A percentile compares a stretch with the other conserved stretches of the same genome.
Evolutionary conservation across 441 rosid species (phyloP).

Genomic region (Erodium texanum): DNA sequence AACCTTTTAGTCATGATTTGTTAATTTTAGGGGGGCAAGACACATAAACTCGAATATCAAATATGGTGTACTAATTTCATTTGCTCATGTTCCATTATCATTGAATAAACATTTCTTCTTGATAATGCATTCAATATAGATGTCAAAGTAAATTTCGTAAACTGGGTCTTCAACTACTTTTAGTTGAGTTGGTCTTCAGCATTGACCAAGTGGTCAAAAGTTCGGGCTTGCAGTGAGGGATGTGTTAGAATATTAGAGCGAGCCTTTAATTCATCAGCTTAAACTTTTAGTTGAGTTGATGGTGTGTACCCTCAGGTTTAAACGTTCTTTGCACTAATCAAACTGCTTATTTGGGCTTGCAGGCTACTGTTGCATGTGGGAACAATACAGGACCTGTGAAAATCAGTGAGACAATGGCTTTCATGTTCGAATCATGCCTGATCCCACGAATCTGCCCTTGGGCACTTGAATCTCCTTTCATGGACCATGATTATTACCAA

Average conservation of each 20-base stretch:
- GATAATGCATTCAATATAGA: neutral
- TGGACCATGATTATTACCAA: conserved; percentile 69
- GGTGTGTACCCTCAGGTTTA: no score
- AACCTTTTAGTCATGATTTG: neutral
- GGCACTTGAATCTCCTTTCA: conserved; percentile 65
- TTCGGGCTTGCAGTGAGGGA: no score
- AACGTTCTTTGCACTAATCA: no score
- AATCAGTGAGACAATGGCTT: conserved; percentile 76
- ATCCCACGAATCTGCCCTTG: conserved; percentile 80
- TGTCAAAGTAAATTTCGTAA: neutral
- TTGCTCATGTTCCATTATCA: neutral
- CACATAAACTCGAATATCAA: neutral
- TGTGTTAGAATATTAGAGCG: no score
- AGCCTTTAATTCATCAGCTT: no score
- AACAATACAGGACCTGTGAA: conserved; percentile 53
- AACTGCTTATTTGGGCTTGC: conserved; percentile 6
- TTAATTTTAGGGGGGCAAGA: neutral
- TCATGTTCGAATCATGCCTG: conserved; percentile 89
- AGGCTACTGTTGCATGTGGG: conserved; percentile 60
- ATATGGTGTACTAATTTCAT: neutral
- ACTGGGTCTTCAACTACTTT: neutral
- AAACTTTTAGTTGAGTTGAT: no score
- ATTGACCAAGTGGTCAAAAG: no score
- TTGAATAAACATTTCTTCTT: neutral
- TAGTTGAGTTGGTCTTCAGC: neutral